Base-by-base conservation (phyloP, 495 filamentous ascomycete species). In the Hypoxylon rickii region DNA sequence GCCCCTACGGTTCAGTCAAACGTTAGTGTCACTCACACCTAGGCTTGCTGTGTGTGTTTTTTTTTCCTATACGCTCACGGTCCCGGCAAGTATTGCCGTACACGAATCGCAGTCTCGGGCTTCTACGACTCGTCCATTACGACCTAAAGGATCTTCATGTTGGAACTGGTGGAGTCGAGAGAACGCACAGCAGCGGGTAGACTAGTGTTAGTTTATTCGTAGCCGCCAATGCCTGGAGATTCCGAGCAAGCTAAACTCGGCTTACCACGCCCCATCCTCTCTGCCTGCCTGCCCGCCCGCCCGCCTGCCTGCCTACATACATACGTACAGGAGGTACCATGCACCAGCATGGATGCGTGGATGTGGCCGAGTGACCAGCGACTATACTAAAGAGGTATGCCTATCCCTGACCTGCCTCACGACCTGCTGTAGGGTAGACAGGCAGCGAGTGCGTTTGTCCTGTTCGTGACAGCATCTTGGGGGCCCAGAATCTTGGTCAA, bases 121-220 rank as follows among this genome's bases (percentile, higher is more conserved):
- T 40, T 29, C 24, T 29, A 29, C 24, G 24, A 63, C 44, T 63
- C 44, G 19, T 43, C 34, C 33, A 29, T 43, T 48, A 39, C 37
- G 31, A 53, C 40, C 48, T 49, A 44, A 29, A 49, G 44, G 37
- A 32, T 42, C 39, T 49, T 52, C 38, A 44, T 18, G 22, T 39
- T 54, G 53, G 43, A 58, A 29, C 38, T 51, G 13, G 59, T 63
- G 53, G 53, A 54, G 53, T 44, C 49, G 33, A 54, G 43, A 52
- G 52, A 22, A 50, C 44, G 53, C 59, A 63, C 53, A 58, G 39
- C 49, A 58, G 59, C 59, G 59, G 59, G 49, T 63, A 63, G 48
- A 46, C 53, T 55, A 58, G 44, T 42, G 24, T 42, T 58, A 46
- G 59, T 44, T 47, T 45, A 44, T 33, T 45, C 40, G 26, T 52